Base-by-base conservation (phyloP, 192 early-diverging fungal genomes). In the Chytriomyces confervae region DNA sequence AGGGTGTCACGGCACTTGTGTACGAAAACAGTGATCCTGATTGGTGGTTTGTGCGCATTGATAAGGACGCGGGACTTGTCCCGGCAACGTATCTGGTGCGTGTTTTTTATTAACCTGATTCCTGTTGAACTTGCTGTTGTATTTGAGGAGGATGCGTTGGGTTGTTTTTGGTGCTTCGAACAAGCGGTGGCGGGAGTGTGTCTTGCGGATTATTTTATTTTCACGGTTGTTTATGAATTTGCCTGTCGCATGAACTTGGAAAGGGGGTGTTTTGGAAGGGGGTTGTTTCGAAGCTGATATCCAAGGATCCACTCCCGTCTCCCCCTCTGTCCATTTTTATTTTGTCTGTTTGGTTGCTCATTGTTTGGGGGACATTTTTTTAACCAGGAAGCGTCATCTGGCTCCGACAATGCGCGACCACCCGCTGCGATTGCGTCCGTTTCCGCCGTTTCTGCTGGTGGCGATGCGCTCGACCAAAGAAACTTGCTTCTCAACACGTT, bases 1-100 rank as follows among this genome's bases (percentile, higher is more conserved):
- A 90, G 71, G 83, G 79, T 48, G 87, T 76, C 23, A 62, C 63
- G 7, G 62, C 85, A 63, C 80, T 88, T 63, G 81, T 99, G 5
- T 91, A 94, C 77, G 94, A 96, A 60, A 89, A 90, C 43, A 91
- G 91, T 69, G 95, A 97, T 76, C 91, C 90, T 6, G 96, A 98
- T 81, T 99, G 97, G 97, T 96, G 91, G 88, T 89, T 97, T 75
- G 94, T 90, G 23, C 88, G 89, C 73, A 82, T 84, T 43, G 88
- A 88, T 44, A 88, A 92, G 72, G 88, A 86, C 5, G 91, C 92
- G 62, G 97, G 97, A 20, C 91, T 97, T 72, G 90, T 93, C 29
- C 97, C 96, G 63, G 90, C 91, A 69, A 93, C 92, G 57, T 99
- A 99, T 82, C 85, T 99, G 9, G 72, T 74, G 46, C 11, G 72